Evolutionary conservation across 2,329 filamentous ascomycete species (phyloP), one percentile per base, ranked within the genome.

Genomic region (Dothistroma pini): DNA sequence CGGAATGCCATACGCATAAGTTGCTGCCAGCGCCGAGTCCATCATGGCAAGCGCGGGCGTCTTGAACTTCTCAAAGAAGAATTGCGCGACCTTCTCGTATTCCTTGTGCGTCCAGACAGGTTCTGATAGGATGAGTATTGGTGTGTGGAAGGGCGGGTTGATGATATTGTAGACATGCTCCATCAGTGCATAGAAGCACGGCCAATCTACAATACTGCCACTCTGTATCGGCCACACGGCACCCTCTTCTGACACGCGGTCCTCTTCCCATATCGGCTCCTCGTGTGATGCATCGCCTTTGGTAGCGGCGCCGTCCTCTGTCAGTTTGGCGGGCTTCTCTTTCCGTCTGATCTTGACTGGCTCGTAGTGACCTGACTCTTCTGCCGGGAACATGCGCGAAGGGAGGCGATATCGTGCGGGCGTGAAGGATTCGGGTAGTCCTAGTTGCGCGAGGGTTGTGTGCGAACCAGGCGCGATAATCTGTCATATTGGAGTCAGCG

Each of bases 61-160:
- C 79, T 93, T 95, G 73, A 96, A 96, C 77, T 95, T 96, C 77
- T 99, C 95, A 71, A 99, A 99, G 66, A 97, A 86, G 80, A 96
- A 99, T 65, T 95, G 91, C 14, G 93, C 90, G 67, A 99, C 88
- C 44, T 84, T 85, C 77, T 97, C 93, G 73, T 89, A 89, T 75
- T 97, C 92, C 64, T 89, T 88, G 9, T 89, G 86, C 4, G 91
- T 92, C 93, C 95, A 99, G 68, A 88, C 88, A 4, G 95, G 93
- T 68, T 96, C 90, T 8, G 89, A 85, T 76, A 97, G 89, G 64
- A 99, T 85, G 75, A 97, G 83, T 66, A 99, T 91, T 1, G 95
- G 93, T 0, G 93, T 97, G 78, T 97, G 95, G 74, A 96, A 95
- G 2, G 91, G 91, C 29, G 91, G 92, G 63, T 91, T 95, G 62